Conservation (phyloP, 495 filamentous ascomycete genomes). For the Annulohypoxylon bovei region DNA sequence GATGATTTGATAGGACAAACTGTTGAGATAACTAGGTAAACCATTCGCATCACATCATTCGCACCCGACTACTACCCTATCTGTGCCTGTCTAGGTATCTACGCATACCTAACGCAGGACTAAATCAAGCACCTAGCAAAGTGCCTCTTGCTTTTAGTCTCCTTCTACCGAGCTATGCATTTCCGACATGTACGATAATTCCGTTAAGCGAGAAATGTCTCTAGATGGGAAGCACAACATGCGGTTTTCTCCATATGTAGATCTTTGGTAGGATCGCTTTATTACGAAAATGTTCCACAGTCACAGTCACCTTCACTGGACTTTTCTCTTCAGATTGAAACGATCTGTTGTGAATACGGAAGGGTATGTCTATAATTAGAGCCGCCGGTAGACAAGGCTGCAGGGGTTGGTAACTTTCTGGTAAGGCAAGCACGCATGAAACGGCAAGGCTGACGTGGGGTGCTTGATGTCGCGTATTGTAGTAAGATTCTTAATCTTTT, state of each 20-base stretch:
- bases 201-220: constrained; percentile 26
- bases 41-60: constrained; percentile 29
- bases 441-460: constrained; percentile 42
- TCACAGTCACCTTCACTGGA: background rate
- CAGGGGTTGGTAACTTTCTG: constrained; percentile 11
- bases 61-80: constrained; percentile 38
- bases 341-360: background rate
- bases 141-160: background rate
- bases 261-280: background rate
- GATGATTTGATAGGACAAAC: constrained; percentile 31
- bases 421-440: constrained; percentile 26
- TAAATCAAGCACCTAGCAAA: constrained; percentile 1
- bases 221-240: constrained; percentile 16
- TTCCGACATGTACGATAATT: constrained; percentile 34
- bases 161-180: constrained; percentile 32
- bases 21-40: background rate
- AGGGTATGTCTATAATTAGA: constrained; percentile 26
- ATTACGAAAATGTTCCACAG: background rate
- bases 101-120: constrained; percentile 24
- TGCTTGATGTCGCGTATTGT: constrained; percentile 17
- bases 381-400: constrained; percentile 21
- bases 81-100: constrained; percentile 20
- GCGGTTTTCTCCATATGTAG: background rate
- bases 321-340: background rate
- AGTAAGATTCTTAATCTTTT: constrained; percentile 35